Base-by-base conservation (phyloP, 108 stramenopile species). In the Cylindrotheca closterium region DNA sequence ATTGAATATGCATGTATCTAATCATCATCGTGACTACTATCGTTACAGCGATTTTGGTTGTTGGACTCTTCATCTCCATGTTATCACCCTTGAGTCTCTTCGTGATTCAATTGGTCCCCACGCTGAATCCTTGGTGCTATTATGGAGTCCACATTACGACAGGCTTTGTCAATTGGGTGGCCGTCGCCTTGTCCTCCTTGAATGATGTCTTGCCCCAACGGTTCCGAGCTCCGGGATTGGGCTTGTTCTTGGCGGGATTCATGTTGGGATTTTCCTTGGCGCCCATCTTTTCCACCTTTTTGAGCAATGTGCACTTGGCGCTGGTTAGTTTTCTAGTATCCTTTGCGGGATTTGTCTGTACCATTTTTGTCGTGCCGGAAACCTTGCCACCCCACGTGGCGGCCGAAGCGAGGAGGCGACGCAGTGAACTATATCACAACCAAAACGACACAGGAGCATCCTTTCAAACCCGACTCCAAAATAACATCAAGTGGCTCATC, bases 181-280 rank as follows among this genome's bases (percentile, higher is more conserved):
- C 91, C 2, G 59, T 88, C 26, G 86, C 86, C 0, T 27, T 93
- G 4, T 84, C 86, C 7, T 73, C 86, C 0, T 49, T 93, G 27
- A 78, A 86, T 10, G 91, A 93, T 78, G 86, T 84, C 18, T 82
- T 93, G 70, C 91, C 91, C 0, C 68, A 61, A 2, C 54, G 79
- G 46, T 85, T 83, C 72, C 58, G 91, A 42, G 91, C 88, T 8
- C 83, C 88, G 3, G 79, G 82, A 17, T 87, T 87, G 71, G 91
- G 91, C 17, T 37, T 93, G 19, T 61, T 89, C 2, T 42, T 89
- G 2, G 85, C 85, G n/a, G 86, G 89, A 12, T 88, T 91, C 48
- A 81, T 78, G 23, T 30, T 88, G 53, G 91, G 91, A 15, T 70
- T 77, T 50, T 78, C 85, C 2, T 48, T 89, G 19, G 74, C 82